phyloP scores from a whole-genome alignment of 176 grass and related monocot species.

The Oropetium thomaeum region DNA sequence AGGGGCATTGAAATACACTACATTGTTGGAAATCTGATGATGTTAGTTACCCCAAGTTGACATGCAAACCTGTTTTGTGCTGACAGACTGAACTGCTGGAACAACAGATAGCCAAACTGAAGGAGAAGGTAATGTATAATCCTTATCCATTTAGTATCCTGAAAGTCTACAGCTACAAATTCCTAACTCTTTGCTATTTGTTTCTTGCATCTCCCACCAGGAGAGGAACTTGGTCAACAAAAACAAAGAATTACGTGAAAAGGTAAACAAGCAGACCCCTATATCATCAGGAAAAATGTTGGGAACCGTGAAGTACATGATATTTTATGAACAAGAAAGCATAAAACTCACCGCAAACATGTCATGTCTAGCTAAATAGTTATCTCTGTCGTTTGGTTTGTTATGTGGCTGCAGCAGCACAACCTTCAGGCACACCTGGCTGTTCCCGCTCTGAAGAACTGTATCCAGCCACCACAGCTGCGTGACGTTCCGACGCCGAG shows the following conservation, averaged over 20 bases:
- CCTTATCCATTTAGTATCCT: background rate
- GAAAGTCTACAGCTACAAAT: background rate
- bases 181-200: background rate
- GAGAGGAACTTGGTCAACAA: conserved; percentile 46
- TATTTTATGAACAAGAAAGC: conserved; percentile 13
- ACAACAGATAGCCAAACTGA: conserved; percentile 56
- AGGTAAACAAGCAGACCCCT: conserved; percentile 38
- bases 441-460: background rate
- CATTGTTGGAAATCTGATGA: background rate
- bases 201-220: conserved; percentile 16
- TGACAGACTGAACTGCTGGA: conserved; percentile 51
- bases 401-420: conserved; percentile 21
- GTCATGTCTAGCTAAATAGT: background rate
- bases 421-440: background rate
- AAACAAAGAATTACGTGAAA: conserved; percentile 38
- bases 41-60: conserved; percentile 7
- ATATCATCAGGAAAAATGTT: background rate
- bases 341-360: background rate
- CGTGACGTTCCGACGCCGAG: background rate
- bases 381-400: background rate
- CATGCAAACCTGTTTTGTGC: background rate
- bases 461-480: background rate
- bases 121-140: conserved; percentile 54
- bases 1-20: background rate
- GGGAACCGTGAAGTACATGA: background rate